phyloP scores from a whole-genome alignment of 148 eudicot genomes.

The Vaccinium macrocarpon region DNA sequence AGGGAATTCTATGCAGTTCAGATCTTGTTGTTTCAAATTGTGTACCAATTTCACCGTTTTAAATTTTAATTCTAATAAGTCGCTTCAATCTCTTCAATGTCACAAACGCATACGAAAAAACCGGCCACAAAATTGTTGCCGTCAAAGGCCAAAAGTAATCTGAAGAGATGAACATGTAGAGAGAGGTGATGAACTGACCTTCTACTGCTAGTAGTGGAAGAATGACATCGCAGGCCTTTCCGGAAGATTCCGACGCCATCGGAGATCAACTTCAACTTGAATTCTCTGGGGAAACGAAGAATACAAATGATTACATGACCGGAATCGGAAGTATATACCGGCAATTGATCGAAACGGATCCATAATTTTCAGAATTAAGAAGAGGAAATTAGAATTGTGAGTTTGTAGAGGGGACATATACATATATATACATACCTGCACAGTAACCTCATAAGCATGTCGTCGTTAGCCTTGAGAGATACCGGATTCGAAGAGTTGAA shows the following conservation, averaged over 20 bases:
- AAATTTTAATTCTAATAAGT: too few relatives aligned
- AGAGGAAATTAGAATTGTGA: background rate
- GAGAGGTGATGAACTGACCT: slow-evolving; percentile 8
- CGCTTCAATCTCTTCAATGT: background rate
- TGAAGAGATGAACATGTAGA: background rate
- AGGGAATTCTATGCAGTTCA: background rate
- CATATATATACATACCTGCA: background rate
- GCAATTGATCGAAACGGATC: too few relatives aligned
- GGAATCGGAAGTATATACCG: background rate
- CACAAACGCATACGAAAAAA: background rate
- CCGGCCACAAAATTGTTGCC: background rate
- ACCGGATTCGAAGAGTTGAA: background rate
- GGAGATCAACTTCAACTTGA: slow-evolving; percentile 15
- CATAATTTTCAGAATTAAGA: background rate
- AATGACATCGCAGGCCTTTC: background rate
- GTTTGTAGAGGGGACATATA: too few relatives aligned
- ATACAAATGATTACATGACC: background rate
- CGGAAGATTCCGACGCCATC: background rate
- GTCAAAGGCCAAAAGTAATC: too few relatives aligned
- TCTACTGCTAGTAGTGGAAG: background rate
- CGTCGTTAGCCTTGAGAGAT: background rate
- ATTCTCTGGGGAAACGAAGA: slow-evolving; percentile 1
- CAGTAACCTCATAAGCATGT: slow-evolving; percentile 9
- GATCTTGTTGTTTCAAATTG: background rate
- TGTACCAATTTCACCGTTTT: too few relatives aligned